Base-by-base conservation (phyloP, 805 yeast genomes). In the Saturnispora galanensis region DNA sequence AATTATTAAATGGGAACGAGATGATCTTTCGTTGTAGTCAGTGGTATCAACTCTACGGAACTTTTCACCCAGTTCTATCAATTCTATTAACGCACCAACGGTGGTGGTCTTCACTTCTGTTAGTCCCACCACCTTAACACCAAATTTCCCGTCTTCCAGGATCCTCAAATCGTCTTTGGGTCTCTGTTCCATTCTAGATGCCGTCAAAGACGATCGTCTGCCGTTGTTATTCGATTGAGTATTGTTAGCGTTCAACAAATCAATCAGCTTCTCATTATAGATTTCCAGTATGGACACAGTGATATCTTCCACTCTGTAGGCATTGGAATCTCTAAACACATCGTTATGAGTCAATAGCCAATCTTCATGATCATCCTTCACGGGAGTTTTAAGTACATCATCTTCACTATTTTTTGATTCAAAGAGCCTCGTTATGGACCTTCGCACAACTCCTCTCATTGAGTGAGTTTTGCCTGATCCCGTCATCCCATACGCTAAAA, bases 401-500 rank as follows among this genome's bases (percentile, higher is more conserved):
- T 29, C 7, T 5, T 28, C 7, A 33, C 33, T 33, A 76, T 70
- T 70, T 11, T 67, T 62, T 55, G 16, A 15, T 12, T 36, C 38
- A 28, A 79, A 88, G 3, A 84, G 68, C 37, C 75, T 74, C 45
- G 70, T 67, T 10, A 81, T 79, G 5, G 90, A 80, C 33, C 78
- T 65, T 34, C 81, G 78, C 36, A 88, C 82, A 40, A 87, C 69
- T 4, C 96, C 95, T 0, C 81, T 79, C 95, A 87, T 87, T 2
- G 95, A 76, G 57, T 75, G 79, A 0, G 96, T 87, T 61, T 87
- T 87, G 10, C 96, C 96, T 1, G 94, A 82, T 0, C 96, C 96
- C 0, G 96, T 87, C 87, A 84, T 84, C 31, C 96, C 96, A 56
- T 87, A 87, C 0, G 97, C 97, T 60, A 90, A 87, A 1, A 89